Conservation (phyloP, 257 asterid species). For the Buddleja alternifolia region DNA sequence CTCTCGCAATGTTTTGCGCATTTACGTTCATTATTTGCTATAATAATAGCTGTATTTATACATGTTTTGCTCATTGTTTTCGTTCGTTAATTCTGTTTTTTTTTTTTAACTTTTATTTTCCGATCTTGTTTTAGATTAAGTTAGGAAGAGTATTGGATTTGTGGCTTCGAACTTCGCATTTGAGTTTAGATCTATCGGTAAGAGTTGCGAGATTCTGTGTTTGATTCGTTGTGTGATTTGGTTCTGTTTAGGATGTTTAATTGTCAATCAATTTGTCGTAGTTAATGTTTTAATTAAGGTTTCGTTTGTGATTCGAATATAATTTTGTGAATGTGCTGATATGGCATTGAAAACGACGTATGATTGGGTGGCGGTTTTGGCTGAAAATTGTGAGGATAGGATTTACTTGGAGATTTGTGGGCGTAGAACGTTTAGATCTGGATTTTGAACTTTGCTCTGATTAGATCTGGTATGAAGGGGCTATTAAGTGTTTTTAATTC, state of each 20-base stretch:
- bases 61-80: neutral
- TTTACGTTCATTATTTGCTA: neutral
- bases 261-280: neutral
- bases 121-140: neutral
- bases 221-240: slow-evolving; percentile 28
- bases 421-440: slow-evolving; percentile 41
- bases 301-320: neutral
- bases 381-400: slow-evolving; percentile 9
- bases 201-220: neutral
- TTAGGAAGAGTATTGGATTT: slow-evolving; percentile 5
- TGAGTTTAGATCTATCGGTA: slow-evolving; percentile 42
- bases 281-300: neutral
- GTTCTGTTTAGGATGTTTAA: neutral
- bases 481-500: slow-evolving; percentile 23
- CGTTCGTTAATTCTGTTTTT: neutral
- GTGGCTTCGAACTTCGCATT: neutral
- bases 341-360: slow-evolving; percentile 5
- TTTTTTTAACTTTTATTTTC: neutral
- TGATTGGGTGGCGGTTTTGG: slow-evolving; percentile 15
- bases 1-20: slow-evolving; percentile 22
- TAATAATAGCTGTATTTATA: too few species aligned
- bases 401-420: slow-evolving; percentile 21
- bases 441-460: slow-evolving; percentile 15
- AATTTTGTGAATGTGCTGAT: slow-evolving; percentile 23
- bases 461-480: slow-evolving; percentile 45